phyloP scores from a whole-genome alignment of 2,329 filamentous ascomycete genomes.

The Diaporthe eres region DNA sequence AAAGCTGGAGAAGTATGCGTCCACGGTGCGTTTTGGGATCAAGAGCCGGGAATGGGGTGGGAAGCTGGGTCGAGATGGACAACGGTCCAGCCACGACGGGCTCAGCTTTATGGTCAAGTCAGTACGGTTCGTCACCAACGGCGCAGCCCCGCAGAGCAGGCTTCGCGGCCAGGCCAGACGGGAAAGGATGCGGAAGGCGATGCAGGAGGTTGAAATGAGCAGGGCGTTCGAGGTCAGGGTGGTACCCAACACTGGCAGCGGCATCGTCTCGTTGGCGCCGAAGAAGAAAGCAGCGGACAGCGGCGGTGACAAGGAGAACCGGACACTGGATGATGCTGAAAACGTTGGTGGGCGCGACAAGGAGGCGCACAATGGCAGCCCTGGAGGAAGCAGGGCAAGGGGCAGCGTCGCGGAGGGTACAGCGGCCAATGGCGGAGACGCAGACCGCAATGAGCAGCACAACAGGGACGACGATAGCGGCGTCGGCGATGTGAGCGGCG shows the following conservation, averaged over 20 bases:
- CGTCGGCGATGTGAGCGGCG: conserved; percentile 37
- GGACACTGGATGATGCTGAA: neutral
- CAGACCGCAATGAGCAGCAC: conserved; percentile 33
- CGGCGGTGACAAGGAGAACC: conserved; percentile 41
- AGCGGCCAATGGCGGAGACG: conserved; percentile 14
- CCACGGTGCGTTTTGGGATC: conserved; percentile 83
- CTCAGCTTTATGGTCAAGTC: conserved; percentile 89
- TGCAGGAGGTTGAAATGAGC: conserved; percentile 64
- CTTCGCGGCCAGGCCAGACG: conserved; percentile 69
- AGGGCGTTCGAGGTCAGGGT: conserved; percentile 51
- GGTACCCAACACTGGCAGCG: conserved; percentile 44
- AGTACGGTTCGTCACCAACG: conserved; percentile 87
- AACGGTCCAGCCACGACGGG: conserved; percentile 77
- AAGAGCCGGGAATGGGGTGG: conserved; percentile 84
- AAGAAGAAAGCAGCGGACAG: conserved; percentile 38
- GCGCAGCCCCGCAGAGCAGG: conserved; percentile 72
- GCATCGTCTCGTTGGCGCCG: conserved; percentile 2
- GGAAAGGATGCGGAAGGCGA: conserved; percentile 69
- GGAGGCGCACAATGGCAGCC: conserved; percentile 10
- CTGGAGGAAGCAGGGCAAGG: conserved; percentile 29
- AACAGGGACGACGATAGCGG: conserved; percentile 42
- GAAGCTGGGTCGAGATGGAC: conserved; percentile 58
- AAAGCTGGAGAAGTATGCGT: conserved; percentile 80
- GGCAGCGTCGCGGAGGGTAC: neutral
- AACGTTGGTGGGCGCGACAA: conserved; percentile 6